A percentile compares a stretch with the other conserved stretches of the same genome.
phyloP scores from a whole-genome alignment of 129 eudicot species.

The Smallanthus sonchifolius region DNA sequence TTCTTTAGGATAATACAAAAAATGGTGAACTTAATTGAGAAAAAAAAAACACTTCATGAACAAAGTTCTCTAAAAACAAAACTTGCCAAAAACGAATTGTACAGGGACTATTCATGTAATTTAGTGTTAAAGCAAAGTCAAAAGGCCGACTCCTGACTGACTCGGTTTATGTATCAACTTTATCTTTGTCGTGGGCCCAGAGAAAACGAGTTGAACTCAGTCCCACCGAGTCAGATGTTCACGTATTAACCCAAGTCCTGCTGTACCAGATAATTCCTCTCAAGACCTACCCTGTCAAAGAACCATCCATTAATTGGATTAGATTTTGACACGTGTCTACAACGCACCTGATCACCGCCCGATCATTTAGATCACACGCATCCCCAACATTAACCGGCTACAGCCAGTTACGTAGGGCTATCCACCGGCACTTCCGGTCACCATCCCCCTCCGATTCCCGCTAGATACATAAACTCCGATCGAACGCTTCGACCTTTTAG shows the following conservation, averaged over 20 bases:
- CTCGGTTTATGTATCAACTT: slow-evolving; percentile 25
- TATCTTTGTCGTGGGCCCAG: slow-evolving; percentile 26
- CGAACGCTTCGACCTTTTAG: slow-evolving; percentile 21
- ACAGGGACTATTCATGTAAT: neutral
- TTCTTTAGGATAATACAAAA: neutral
- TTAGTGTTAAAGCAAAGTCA: slow-evolving; percentile 15
- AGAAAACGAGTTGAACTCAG: slow-evolving; percentile 29
- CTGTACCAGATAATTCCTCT: slow-evolving; percentile 26
- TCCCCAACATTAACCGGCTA: slow-evolving; percentile 31
- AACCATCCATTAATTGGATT: slow-evolving; percentile 16
- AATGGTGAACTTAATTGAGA: neutral
- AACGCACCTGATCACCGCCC: slow-evolving; percentile 30
- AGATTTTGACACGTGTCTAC: slow-evolving; percentile 28
- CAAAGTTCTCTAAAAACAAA: neutral
- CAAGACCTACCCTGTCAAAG: slow-evolving; percentile 35
- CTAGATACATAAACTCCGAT: slow-evolving; percentile 38
- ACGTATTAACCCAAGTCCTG: neutral
- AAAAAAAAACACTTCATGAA: neutral
- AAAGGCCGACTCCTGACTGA: slow-evolving; percentile 35
- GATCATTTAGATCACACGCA: slow-evolving; percentile 32
- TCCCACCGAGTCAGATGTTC: slow-evolving; percentile 28
- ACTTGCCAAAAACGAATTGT: neutral
- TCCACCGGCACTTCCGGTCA: slow-evolving; percentile 36
- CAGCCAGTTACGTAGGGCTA: slow-evolving; percentile 22
- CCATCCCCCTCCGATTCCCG: slow-evolving; percentile 29